A percentile compares a stretch with the other conserved stretches of the same genome.
phyloP scores from a whole-genome alignment of 805 yeast genomes.

The Saccharomycopsis malanga region DNA sequence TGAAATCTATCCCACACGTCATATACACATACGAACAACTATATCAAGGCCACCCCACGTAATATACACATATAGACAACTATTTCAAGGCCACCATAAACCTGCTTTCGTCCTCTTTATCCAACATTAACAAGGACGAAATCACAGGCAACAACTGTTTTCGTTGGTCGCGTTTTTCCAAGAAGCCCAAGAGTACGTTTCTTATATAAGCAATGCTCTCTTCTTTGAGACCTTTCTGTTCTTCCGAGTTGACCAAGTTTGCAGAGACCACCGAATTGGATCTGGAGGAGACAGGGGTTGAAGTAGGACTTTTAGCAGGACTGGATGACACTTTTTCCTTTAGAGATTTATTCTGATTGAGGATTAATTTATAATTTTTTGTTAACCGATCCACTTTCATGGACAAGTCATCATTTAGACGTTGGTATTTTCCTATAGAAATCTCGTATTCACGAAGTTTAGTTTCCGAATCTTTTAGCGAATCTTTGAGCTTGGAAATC shows the following conservation, averaged over 20 bases:
- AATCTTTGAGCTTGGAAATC: conserved; percentile 41
- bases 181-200: conserved; percentile 83
- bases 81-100: conserved; percentile 45
- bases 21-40: too few species aligned
- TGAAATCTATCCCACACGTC: too few species aligned
- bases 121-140: conserved; percentile 62
- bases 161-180: conserved; percentile 91
- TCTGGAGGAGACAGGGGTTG: conserved; percentile 30
- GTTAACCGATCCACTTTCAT: conserved; percentile 60
- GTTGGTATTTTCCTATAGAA: conserved; percentile 46
- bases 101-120: conserved; percentile 65
- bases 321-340: conserved; percentile 29
- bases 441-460: conserved; percentile 51
- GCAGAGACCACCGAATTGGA: conserved; percentile 32
- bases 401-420: conserved; percentile 58
- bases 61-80: too few species aligned
- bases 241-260: not conserved
- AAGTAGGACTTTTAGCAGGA: conserved; percentile 14
- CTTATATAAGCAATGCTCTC: conserved; percentile 68
- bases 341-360: conserved; percentile 47
- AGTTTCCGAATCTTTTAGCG: conserved; percentile 44
- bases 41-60: too few species aligned
- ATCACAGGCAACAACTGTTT: conserved; percentile 79
- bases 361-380: conserved; percentile 60
- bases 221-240: not conserved